A percentile compares a stretch with the other conserved stretches of the same genome.
These are phyloP conservation scores for Jimgerdemannia lactiflua DNA, from an alignment of 192 early-diverging fungal species.

Conservation along the genomic window DNA sequence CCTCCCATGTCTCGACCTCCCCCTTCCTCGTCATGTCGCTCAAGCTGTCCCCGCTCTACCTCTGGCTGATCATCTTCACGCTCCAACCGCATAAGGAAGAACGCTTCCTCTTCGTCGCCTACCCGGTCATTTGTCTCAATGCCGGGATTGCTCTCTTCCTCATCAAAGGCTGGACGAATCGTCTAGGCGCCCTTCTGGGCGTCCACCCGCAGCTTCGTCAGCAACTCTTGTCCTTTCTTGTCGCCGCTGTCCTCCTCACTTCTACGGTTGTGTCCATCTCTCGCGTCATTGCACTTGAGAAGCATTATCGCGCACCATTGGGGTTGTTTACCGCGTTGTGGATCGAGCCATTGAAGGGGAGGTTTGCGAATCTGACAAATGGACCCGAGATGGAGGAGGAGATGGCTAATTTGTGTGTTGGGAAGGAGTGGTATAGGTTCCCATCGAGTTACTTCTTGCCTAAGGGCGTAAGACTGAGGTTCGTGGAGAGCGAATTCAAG, in stretches of 20 bases:
- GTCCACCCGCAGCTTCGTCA: slow-evolving; percentile 21
- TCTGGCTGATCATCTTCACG: slow-evolving; percentile 77
- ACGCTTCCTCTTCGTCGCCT: slow-evolving; percentile 89
- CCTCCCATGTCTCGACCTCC: too few relatives aligned
- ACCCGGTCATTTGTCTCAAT: slow-evolving; percentile 82
- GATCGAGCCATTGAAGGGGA: slow-evolving; percentile 15
- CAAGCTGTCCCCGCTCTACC: slow-evolving; percentile 66
- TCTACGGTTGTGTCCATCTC: too few relatives aligned
- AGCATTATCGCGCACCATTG: slow-evolving; percentile 78
- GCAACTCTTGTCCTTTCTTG: too few relatives aligned
- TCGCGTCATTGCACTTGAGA: background rate
- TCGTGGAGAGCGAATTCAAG: slow-evolving; percentile 66
- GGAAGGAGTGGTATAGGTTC: slow-evolving; percentile 95
- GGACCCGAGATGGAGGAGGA: slow-evolving; percentile 11
- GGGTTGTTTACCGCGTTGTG: slow-evolving; percentile 47
- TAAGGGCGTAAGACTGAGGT: slow-evolving; percentile 59
- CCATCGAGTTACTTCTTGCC: slow-evolving; percentile 92
- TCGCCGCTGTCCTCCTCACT: too few relatives aligned
- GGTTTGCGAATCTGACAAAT: slow-evolving; percentile 14
- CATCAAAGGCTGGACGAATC: slow-evolving; percentile 41
- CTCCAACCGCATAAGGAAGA: slow-evolving; percentile 98
- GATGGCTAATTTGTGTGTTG: slow-evolving; percentile 70
- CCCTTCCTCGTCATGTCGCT: slow-evolving; percentile 45
- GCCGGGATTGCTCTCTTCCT: slow-evolving; percentile 65
- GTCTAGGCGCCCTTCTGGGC: slow-evolving; percentile 26